Base-by-base conservation (phyloP, 1,284 basidiomycete genomes). In the Sporisorium sorghi region DNA sequence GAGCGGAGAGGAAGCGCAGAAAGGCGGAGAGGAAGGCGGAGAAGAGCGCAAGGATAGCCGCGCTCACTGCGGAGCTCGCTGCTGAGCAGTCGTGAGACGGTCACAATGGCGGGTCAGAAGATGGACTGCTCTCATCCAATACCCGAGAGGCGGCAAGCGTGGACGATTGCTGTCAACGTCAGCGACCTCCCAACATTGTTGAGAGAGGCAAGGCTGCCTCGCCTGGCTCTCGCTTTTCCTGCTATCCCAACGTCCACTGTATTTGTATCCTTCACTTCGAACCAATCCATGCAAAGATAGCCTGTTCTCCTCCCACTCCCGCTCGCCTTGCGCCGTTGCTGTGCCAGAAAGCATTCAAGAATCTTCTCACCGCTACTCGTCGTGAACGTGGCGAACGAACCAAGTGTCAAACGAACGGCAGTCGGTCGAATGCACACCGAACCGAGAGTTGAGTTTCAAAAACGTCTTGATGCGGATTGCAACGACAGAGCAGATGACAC, bases 1-100 rank as follows among this genome's bases (percentile, higher is more conserved):
- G 46, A n/a, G 50, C 55, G 43, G 50, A 54, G 7, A 42, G 42
- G 52, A 66, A 59, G 32, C 47, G 59, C 1, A 56, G 54, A 30
- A 69, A 73, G 32, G 70, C 70, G 2, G 65, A 73, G 11, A 58
- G 56, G 21, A 65, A 62, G 19, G 51, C 56, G 4, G 62, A 64
- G 21, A 54, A 23, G 35, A 47, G 59, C 26, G 55, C 51, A 2
- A 42, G 46, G 37, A 66, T 69, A 17, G 65, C 66, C 8, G 52
- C 35, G 12, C 58, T 69, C 39, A 59, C 46, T 2, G 65, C 66
- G 15, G 66, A 70, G 28, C 63, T 74, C 9, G 64, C 65, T 32
- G 65, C 57, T 11, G 56, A 69, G 44, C 48, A 58, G 52, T 32
- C 32, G 39, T 53, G 14, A 40, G 37, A 19, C 35, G 8, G 17